Percentiles rank a stretch among this genome's conserved stretches.
Conservation (phyloP, 2,329 filamentous ascomycete genomes). For the Berkeleyomyces basicola region DNA sequence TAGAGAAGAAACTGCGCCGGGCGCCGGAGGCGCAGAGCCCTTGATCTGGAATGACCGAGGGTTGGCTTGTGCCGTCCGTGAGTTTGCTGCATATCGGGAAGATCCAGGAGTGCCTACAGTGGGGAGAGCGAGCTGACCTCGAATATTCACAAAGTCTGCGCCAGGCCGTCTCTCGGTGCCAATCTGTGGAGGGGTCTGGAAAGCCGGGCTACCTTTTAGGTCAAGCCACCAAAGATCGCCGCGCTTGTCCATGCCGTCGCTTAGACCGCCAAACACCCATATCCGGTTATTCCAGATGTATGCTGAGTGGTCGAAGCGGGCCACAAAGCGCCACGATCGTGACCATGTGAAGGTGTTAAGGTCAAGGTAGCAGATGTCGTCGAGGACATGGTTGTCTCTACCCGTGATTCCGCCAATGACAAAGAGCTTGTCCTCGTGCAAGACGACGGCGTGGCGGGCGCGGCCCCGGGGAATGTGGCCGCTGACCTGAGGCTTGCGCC, state of each 20-base stretch:
- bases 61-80: constrained; percentile 49
- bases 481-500: constrained; percentile 79
- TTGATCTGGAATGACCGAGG: constrained; percentile 51
- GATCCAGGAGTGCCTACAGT: constrained; percentile 38
- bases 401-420: constrained; percentile 92
- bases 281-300: constrained; percentile 85
- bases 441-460: constrained; percentile 80
- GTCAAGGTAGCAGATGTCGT: constrained; percentile 93
- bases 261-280: constrained; percentile 92
- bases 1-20: constrained; percentile 74
- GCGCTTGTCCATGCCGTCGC: constrained; percentile 91
- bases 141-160: constrained; percentile 24
- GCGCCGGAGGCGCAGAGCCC: constrained; percentile 66
- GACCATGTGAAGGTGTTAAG: constrained; percentile 98
- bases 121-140: constrained; percentile 16
- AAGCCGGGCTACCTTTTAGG: constrained; percentile 74
- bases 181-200: constrained; percentile 50
- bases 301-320: constrained; percentile 84
- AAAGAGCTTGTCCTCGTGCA: constrained; percentile 93
- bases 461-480: constrained; percentile 78
- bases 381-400: constrained; percentile 77
- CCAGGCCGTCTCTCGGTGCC: constrained; percentile 31
- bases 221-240: constrained; percentile 97
- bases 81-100: constrained; percentile 51
- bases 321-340: constrained; percentile 84